Percentiles rank a stretch among this genome's conserved stretches.
phyloP scores from a whole-genome alignment of 306 rosid genomes.

The Chamaecrista fasciculata region DNA sequence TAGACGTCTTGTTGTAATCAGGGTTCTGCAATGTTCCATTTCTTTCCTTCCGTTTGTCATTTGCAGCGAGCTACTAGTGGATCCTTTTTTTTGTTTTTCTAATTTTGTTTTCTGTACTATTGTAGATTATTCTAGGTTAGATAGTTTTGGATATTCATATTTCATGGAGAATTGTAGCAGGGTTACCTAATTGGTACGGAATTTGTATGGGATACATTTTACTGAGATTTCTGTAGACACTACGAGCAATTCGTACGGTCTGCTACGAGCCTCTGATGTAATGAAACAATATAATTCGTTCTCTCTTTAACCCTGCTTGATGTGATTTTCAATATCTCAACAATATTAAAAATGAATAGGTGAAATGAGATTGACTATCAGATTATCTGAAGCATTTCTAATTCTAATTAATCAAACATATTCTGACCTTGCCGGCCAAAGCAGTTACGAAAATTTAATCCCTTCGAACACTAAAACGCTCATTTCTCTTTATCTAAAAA shows the following conservation, averaged over 20 bases:
- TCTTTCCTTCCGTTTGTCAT: constrained; percentile 26
- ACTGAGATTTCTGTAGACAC: background rate
- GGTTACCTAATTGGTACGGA: constrained; percentile 10
- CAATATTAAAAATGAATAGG: background rate
- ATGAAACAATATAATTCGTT: no score
- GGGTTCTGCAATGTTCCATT: constrained; percentile 20
- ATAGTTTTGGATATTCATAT: constrained; percentile 27
- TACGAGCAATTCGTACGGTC: background rate
- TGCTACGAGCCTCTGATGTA: background rate
- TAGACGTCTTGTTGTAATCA: constrained; percentile 22
- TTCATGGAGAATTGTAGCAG: constrained; percentile 11
- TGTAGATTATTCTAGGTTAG: constrained; percentile 37
- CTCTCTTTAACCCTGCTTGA: no score
- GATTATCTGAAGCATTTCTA: background rate
- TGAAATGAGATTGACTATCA: background rate
- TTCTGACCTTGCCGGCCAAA: no score
- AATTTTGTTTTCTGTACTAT: constrained; percentile 36
- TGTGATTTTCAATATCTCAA: no score
- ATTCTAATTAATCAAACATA: background rate
- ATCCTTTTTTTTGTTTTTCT: constrained; percentile 35
- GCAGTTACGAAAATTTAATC: no score
- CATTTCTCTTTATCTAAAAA: no score
- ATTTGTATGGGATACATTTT: constrained; percentile 5
- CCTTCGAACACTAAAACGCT: no score
- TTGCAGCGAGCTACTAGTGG: constrained; percentile 18